These are phyloP conservation scores for Lupinus albus DNA, from an alignment of 306 rosid species.

Conservation along the genomic window DNA sequence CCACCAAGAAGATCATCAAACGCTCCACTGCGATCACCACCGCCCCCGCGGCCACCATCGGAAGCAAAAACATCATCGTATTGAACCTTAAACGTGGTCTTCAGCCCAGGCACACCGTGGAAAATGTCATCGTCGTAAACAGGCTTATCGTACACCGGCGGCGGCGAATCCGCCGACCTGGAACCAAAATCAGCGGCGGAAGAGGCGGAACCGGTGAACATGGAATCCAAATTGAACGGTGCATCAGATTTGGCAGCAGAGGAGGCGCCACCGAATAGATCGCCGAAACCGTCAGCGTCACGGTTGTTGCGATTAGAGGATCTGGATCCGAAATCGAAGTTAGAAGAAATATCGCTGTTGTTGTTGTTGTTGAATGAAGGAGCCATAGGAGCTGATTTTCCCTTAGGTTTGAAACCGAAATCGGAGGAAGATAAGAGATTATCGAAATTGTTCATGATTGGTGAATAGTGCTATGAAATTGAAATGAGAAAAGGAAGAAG, in stretches of 20 bases:
- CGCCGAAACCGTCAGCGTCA: conserved; percentile 52
- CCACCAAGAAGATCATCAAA: conserved; percentile 88
- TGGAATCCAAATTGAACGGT: conserved; percentile 65
- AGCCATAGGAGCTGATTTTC: too few relatives aligned
- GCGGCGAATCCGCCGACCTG: conserved; percentile 56
- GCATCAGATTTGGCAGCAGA: conserved; percentile 46
- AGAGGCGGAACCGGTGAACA: conserved; percentile 47
- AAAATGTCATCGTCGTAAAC: conserved; percentile 90
- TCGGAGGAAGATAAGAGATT: too few relatives aligned
- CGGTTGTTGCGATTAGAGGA: conserved; percentile 40
- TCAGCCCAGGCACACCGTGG: conserved; percentile 81
- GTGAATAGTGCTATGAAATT: too few relatives aligned
- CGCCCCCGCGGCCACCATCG: neutral
- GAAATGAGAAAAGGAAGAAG: too few relatives aligned
- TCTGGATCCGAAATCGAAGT: conserved; percentile 65
- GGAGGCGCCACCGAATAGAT: conserved; percentile 59
- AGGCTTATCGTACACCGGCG: conserved; percentile 77
- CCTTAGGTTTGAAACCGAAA: too few relatives aligned
- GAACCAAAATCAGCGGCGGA: conserved; percentile 42
- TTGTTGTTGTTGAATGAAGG: conserved; percentile 49
- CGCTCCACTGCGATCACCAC: conserved; percentile 40
- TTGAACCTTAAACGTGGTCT: conserved; percentile 60
- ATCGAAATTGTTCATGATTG: too few relatives aligned
- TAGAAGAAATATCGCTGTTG: conserved; percentile 30
- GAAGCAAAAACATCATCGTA: conserved; percentile 65